A percentile compares a stretch with the other conserved stretches of the same genome.
Conservation (phyloP, 177 flowering plant genomes). For the Vitis hybrid region DNA sequence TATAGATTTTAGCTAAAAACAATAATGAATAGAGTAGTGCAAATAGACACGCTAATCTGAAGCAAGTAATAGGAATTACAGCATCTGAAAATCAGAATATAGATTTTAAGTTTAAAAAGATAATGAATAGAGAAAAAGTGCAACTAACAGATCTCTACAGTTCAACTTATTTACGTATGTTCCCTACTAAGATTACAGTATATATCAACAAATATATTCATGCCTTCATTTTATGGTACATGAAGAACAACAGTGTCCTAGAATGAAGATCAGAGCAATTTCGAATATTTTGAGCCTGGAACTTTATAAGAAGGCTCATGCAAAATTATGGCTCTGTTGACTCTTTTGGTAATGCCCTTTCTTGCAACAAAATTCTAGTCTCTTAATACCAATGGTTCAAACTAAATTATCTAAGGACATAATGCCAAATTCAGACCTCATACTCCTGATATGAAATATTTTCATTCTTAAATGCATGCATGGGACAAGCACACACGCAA, state of each 20-base stretch:
- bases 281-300: background rate
- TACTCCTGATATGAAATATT: no score
- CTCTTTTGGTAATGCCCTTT: no score
- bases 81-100: slow-evolving; percentile 64
- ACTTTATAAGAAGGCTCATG: background rate
- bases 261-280: background rate
- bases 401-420: no score
- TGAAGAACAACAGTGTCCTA: background rate
- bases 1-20: background rate
- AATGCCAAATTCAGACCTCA: no score
- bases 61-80: slow-evolving; percentile 83
- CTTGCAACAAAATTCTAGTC: no score
- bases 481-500: no score
- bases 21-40: background rate
- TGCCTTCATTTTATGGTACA: background rate
- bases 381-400: no score
- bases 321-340: background rate
- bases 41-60: slow-evolving; percentile 43
- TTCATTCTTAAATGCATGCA: no score
- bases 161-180: background rate
- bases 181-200: background rate
- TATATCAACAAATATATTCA: background rate
- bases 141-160: background rate
- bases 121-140: background rate
- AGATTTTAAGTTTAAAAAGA: background rate